Base-by-base conservation (phyloP, 2,329 filamentous ascomycete genomes). In the Botrytis porri region DNA sequence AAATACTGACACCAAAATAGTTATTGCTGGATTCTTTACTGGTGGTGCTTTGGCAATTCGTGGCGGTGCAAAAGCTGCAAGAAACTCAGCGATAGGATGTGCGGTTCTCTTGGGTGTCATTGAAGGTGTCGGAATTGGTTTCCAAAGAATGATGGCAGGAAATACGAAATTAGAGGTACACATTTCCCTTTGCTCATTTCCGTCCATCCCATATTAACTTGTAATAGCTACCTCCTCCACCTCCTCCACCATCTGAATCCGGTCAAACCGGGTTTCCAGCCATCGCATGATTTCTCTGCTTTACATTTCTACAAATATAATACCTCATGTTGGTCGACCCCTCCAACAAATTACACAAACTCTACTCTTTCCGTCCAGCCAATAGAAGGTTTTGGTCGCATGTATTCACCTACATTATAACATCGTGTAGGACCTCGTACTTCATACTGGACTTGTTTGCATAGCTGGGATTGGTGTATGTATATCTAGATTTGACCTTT, bases 21-120 rank as follows among this genome's bases (percentile, higher is more conserved):
- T 99, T 82, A 97, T 95, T 79, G 96, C 95, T 60, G 96, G 96
- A 71, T 98, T 98, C 87, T 95, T 98, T 84, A 98, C 96, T 7
- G 95, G 94, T 80, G 96, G 96, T 78, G 90, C 95, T 43, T 88
- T 99, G 48, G 96, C 96, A 69, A 91, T 98, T 75, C 90, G 96
- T 84, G 96, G 96, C 80, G 96, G 96, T 74, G 92, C 92, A 83
- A 95, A 93, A 86, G 94, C 95, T 35, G 94, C 96, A 76, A 88
- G 96, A 79, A 98, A 98, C 84, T 95, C 94, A 74, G 96, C 96
- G 75, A 98, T 99, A 80, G 96, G 95, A 78, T 98, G 96, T 83
- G 96, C 94, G 39, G 93, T 97, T 77, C 88, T 99, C 80, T 87
- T 99, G 63, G 96, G 93, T 69, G 95, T 99, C 77, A 98, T 99